Conservation (phyloP, 495 filamentous ascomycete species). For the Trichoderma virens region DNA sequence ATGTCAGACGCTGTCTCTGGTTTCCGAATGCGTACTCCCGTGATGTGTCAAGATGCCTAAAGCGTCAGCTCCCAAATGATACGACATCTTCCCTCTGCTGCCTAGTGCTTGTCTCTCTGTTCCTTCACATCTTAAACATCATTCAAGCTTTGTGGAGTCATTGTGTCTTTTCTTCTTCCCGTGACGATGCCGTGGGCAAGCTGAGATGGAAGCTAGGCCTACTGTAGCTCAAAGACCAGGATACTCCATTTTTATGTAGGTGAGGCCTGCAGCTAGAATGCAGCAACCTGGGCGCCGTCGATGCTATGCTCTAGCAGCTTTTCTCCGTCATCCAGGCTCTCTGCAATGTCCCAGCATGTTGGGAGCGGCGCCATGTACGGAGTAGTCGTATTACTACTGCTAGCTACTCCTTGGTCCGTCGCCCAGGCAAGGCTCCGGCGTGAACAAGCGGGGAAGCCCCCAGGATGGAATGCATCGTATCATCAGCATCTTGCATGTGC, state of each 20-base stretch:
- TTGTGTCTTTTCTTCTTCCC: background rate
- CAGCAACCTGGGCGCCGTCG: background rate
- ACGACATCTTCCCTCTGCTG: too few relatives aligned
- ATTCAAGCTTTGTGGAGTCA: background rate
- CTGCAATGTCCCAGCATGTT: background rate
- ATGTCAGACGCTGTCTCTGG: too few relatives aligned
- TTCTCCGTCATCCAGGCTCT: background rate
- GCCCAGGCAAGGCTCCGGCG: background rate
- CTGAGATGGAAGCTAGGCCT: background rate
- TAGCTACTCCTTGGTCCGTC: too few relatives aligned
- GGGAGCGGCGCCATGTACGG: too few relatives aligned
- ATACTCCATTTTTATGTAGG: constrained; percentile 2
- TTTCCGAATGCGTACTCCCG: too few relatives aligned
- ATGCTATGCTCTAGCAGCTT: constrained; percentile 1
- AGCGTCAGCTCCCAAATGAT: too few relatives aligned
- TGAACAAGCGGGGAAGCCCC: background rate
- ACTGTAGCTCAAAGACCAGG: background rate
- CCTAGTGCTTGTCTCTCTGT: too few relatives aligned
- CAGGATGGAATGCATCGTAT: background rate
- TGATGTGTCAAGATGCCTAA: too few relatives aligned
- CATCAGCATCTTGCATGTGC: background rate
- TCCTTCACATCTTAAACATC: too few relatives aligned
- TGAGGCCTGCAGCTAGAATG: constrained; percentile 2
- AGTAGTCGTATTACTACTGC: too few relatives aligned
- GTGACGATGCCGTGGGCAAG: background rate